Base-by-base conservation (phyloP, 257 asterid genomes). In the Gentiana dahurica region DNA sequence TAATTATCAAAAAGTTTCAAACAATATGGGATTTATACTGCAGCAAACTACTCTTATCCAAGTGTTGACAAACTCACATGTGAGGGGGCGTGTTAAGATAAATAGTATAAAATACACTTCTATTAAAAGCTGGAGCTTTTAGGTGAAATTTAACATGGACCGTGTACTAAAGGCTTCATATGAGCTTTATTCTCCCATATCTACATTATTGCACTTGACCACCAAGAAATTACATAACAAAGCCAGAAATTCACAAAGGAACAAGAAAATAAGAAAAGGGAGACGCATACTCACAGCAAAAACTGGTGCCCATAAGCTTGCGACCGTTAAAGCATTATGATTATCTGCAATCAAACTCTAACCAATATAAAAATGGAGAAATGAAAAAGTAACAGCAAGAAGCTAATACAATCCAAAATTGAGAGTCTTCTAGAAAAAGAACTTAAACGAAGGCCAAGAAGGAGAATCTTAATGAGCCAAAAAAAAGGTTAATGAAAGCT, bases 251-350 rank as follows among this genome's bases (percentile, higher is more conserved):
- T 51, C 3, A 51, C 12, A 3, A 32, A 9, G 15, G 4, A 1
- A 50, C 12, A 34, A 46, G 39, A 11, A 34, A 44, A 12, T 57
- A 24, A 44, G 12, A 12, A 34, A 39, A 55, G 58, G 53, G 46
- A 57, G 58, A 62, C 46, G 74, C 41, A 64, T 47, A 75, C 97
- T 85, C 76, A 92, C 98, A 65, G 81, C 58, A 64, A 88, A 55
- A 63, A 92, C 95, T 43, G 95, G 98, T 58, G 87, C 89, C 98
- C 98, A 92, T 65, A 92, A 77, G 85, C 94, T 79, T 66, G 77
- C 76, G 33, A 92, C 72, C 4, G 98, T 76, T 52, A 85, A 60
- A 57, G 93, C 93, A 74, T 88, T 92, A 72, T 87, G 85, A 71
- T 92, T 92, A 74, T 88, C 98, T 92, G 71, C 83, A 82, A 58